Conservation (phyloP, 2,329 filamentous ascomycete genomes). For the Fusarium protoensiforme region DNA sequence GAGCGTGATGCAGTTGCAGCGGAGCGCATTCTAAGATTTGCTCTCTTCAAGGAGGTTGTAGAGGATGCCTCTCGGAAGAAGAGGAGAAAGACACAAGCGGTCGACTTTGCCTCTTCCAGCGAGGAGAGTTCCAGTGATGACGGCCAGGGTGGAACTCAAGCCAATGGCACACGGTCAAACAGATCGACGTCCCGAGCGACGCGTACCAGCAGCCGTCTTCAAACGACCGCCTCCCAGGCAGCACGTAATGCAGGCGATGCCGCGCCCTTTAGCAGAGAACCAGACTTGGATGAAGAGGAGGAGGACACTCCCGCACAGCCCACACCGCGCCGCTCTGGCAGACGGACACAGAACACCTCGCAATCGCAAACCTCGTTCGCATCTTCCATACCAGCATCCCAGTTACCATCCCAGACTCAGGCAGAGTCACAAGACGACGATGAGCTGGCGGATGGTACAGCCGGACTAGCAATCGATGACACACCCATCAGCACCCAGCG, state of each 20-base stretch:
- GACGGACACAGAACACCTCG: constrained; percentile 51
- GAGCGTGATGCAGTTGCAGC: constrained; percentile 89
- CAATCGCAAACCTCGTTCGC: constrained; percentile 74
- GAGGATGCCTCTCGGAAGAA: constrained; percentile 84
- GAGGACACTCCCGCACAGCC: constrained; percentile 41
- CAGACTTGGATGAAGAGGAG: constrained; percentile 58
- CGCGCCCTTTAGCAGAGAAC: constrained; percentile 45
- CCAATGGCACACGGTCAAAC: constrained; percentile 57
- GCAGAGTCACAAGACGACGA: constrained; percentile 57
- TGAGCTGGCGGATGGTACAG: constrained; percentile 54
- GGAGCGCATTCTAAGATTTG: constrained; percentile 91
- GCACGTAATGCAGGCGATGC: constrained; percentile 39
- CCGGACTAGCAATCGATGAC: constrained; percentile 55
- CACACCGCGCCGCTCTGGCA: constrained; percentile 56
- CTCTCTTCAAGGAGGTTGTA: constrained; percentile 95
- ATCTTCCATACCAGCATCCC: constrained; percentile 82
- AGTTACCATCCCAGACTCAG: constrained; percentile 63
- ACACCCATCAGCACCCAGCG: constrained; percentile 69
- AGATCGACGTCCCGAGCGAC: constrained; percentile 45
- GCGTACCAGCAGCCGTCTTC: constrained; percentile 37
- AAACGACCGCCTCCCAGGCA: constrained; percentile 31
- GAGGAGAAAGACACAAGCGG: constrained; percentile 75
- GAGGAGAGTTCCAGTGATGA: constrained; percentile 70
- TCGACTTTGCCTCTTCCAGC: constrained; percentile 68
- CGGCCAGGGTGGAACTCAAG: constrained; percentile 64